Conservation (phyloP, 306 rosid species). For the Luffa acutangula region DNA sequence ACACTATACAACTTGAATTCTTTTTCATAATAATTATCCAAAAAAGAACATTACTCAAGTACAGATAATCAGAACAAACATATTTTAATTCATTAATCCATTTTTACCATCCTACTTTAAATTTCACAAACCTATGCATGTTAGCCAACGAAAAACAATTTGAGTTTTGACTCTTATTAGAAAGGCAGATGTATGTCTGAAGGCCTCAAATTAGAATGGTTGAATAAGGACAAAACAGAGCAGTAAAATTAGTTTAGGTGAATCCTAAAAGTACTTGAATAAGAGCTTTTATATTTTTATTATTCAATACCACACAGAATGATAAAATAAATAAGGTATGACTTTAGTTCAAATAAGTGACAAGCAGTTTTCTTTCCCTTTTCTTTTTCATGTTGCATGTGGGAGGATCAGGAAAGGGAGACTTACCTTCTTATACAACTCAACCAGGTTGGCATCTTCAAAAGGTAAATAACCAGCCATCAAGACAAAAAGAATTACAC, state of each 20-base stretch:
- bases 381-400: background rate
- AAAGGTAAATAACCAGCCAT: conserved; percentile 97
- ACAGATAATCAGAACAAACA: background rate
- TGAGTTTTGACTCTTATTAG: background rate
- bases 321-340: background rate
- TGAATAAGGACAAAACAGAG: background rate
- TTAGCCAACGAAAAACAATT: background rate
- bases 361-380: background rate
- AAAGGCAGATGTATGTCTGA: background rate
- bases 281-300: background rate
- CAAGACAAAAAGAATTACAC: conserved; percentile 81
- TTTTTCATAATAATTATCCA: background rate
- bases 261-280: background rate
- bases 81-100: background rate
- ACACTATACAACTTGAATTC: background rate
- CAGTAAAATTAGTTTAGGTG: background rate
- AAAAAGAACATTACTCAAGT: background rate
- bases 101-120: background rate
- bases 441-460: conserved; percentile 73
- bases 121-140: background rate
- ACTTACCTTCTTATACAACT: conserved; percentile 77
- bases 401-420: background rate
- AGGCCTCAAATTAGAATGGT: background rate
- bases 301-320: background rate
- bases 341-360: background rate